Base-by-base conservation (phyloP, 192 early-diverging fungal species). In the Backusella mclennaniae region DNA sequence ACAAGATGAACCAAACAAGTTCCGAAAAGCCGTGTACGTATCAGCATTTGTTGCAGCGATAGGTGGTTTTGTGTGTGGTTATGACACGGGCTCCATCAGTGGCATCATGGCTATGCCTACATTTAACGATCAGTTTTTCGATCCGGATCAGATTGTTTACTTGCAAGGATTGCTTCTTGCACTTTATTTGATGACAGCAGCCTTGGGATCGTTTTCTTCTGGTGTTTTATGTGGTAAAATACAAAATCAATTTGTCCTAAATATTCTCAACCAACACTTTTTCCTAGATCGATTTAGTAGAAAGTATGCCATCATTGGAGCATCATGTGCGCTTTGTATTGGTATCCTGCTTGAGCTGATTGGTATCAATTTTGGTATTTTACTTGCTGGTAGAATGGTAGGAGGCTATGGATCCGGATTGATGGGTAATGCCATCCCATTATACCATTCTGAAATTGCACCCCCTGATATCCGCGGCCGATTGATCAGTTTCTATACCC, bases 401-500 rank as follows among this genome's bases (percentile, higher is more conserved):
- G 76, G 73, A 17, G 80, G 80, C 4, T 82, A 80, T 39, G 82
- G 82, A n/a, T 53, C 77, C 14, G 82, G 82, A 17, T 46, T 76
- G n/a, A 38, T 84, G 68, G 75, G 73, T 14, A 84, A 78, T 73
- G 69, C 79, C 0, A 76, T 84, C 26, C 79, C 82, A n/a, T 38
- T 84, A n/a, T 84, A 80, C 67, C 78, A 79, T 17, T 82, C 80
- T 2, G 80, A 82, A 49, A 82, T 93, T 29, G 95, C 95, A 70
- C 90, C 94, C 19, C 89, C 95, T 5, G 91, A 90, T 23, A 94
- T 96, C 75, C 94, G 96, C 77, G 96, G 96, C 26, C 91, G 93
- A 14, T 87, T 97, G 12, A 91, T 95, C 44, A 90, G 92, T 44
- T 84, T 97, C 31, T 92, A 93, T 80, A 96, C 96, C 74, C 89